Evolutionary conservation across 768 basidiomycete genomes (phyloP).

Genomic region (Lactarius trivialis): DNA sequence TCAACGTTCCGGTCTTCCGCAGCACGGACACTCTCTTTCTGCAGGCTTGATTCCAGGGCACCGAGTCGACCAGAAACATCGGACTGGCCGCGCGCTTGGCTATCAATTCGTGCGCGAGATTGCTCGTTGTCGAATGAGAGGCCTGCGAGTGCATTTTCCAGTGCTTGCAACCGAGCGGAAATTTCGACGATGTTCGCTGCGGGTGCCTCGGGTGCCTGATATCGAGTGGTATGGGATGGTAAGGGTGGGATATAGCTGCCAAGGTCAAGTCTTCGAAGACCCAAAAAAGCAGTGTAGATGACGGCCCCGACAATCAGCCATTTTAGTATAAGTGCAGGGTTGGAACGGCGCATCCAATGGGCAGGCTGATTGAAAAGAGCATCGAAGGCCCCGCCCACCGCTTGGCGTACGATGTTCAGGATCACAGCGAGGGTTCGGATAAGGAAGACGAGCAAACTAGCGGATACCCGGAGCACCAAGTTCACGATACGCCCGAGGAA

Average conservation of each 20-base stretch:
- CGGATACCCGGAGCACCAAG: conserved; percentile 26
- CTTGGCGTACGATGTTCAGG: conserved; percentile 27
- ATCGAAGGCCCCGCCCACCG: conserved; percentile 45
- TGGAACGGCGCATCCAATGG: conserved; percentile 33
- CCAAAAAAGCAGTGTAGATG: conserved; percentile 41
- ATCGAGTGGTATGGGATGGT: conserved; percentile 34
- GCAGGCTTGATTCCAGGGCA: conserved; percentile 49
- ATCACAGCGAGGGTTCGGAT: conserved; percentile 23
- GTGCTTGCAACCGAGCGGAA: conserved; percentile 49
- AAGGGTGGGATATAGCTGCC: conserved; percentile 19
- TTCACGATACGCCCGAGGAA: conserved; percentile 41
- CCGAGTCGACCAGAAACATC: conserved; percentile 52
- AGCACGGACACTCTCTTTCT: conserved; percentile 39
- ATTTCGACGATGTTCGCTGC: conserved; percentile 63
- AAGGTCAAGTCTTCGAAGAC: conserved; percentile 31
- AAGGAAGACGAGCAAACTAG: conserved; percentile 19
- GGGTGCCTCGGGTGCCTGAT: conserved; percentile 50
- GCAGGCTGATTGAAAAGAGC: conserved; percentile 44
- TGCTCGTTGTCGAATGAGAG: conserved; percentile 52
- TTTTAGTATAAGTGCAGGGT: conserved; percentile 35
- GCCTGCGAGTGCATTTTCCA: conserved; percentile 58
- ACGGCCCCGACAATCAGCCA: conserved; percentile 39
- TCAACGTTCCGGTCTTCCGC: conserved; percentile 49
- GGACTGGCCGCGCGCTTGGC: conserved; percentile 42
- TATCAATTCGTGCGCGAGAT: conserved; percentile 44